These are phyloP conservation scores for Podospora pseudoanserina DNA, from an alignment of 495 filamentous ascomycete species.

Conservation along the genomic window DNA sequence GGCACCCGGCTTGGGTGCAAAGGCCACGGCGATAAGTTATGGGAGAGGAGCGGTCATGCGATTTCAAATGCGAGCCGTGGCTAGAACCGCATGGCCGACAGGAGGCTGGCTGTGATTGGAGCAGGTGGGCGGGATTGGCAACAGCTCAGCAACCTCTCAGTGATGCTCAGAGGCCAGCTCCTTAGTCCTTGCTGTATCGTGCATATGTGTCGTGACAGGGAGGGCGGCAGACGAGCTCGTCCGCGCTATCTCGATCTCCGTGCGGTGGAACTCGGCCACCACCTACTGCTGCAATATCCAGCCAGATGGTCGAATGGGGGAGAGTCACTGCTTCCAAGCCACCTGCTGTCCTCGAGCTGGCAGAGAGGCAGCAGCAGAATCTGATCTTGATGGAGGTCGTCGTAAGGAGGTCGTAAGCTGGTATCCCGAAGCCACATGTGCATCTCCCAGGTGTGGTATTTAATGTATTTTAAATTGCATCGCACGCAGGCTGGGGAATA, in stretches of 20 bases:
- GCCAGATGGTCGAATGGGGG: not conserved
- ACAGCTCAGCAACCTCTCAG: conserved; percentile 13
- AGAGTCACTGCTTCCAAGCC: not conserved
- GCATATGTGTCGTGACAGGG: conserved; percentile 22
- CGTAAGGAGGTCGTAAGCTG: conserved; percentile 16
- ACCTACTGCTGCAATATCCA: not conserved
- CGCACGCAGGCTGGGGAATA: conserved; percentile 16
- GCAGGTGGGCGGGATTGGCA: conserved; percentile 16
- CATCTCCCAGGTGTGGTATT: conserved; percentile 24
- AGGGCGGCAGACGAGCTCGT: conserved; percentile 14
- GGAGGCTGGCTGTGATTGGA: conserved; percentile 26
- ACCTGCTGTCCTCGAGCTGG: not conserved
- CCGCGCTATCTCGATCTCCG: conserved; percentile 17
- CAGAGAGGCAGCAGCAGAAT: conserved; percentile 17
- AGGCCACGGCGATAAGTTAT: conserved; percentile 11
- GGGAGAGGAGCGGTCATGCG: conserved; percentile 17
- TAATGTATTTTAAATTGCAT: conserved; percentile 32
- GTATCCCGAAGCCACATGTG: conserved; percentile 30
- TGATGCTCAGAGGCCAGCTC: conserved; percentile 9
- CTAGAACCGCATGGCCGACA: conserved; percentile 20
- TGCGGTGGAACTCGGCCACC: not conserved
- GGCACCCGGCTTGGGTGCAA: conserved; percentile 11
- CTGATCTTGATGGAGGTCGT: conserved; percentile 23
- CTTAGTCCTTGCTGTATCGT: not conserved
- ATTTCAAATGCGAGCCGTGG: conserved; percentile 20